A percentile compares a stretch with the other conserved stretches of the same genome.
Evolutionary conservation across 1,284 basidiomycete genomes (phyloP).

Genomic region (Pseudozyma thailandica): DNA sequence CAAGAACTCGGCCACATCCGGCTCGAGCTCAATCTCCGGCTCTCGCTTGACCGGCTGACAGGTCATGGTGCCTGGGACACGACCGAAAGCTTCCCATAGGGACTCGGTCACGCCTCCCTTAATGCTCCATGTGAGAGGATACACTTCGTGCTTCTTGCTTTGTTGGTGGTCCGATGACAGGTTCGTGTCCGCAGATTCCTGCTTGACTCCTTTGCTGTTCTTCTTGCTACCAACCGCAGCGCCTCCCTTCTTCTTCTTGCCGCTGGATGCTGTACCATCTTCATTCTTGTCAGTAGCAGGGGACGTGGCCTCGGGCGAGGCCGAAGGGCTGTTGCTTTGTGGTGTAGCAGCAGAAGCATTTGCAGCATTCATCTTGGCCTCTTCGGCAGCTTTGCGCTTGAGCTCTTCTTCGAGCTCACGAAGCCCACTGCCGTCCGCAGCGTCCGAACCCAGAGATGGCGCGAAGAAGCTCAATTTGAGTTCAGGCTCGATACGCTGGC

Average conservation of each 20-base stretch:
- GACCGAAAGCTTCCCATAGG: constrained; percentile 61
- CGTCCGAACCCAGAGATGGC: constrained; percentile 59
- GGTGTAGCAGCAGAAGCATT: constrained; percentile 1
- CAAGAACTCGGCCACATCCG: constrained; percentile 52
- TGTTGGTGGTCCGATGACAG: constrained; percentile 13
- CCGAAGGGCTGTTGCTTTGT: constrained; percentile 6
- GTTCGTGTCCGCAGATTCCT: constrained; percentile 9
- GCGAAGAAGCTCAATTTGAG: constrained; percentile 57
- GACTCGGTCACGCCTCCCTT: constrained; percentile 53
- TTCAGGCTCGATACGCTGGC: constrained; percentile 39
- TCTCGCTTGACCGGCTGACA: constrained; percentile 48
- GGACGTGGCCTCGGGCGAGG: constrained; percentile 22
- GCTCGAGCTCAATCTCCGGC: constrained; percentile 51
- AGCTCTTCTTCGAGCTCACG: constrained; percentile 45
- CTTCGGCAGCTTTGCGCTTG: constrained; percentile 43
- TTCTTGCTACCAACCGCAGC: constrained; percentile 21
- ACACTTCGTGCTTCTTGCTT: constrained; percentile 55
- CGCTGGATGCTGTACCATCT: constrained; percentile 5
- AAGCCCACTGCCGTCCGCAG: constrained; percentile 53
- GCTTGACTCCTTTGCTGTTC: constrained; percentile 29
- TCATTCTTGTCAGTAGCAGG: constrained; percentile 14
- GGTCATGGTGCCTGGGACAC: constrained; percentile 58
- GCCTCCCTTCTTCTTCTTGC: constrained; percentile 34
- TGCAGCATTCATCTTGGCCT: constrained; percentile 26
- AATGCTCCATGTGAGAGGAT: constrained; percentile 53